These are phyloP conservation scores for Hypoxylon rickii DNA, from an alignment of 495 filamentous ascomycete species.

Conservation along the genomic window DNA sequence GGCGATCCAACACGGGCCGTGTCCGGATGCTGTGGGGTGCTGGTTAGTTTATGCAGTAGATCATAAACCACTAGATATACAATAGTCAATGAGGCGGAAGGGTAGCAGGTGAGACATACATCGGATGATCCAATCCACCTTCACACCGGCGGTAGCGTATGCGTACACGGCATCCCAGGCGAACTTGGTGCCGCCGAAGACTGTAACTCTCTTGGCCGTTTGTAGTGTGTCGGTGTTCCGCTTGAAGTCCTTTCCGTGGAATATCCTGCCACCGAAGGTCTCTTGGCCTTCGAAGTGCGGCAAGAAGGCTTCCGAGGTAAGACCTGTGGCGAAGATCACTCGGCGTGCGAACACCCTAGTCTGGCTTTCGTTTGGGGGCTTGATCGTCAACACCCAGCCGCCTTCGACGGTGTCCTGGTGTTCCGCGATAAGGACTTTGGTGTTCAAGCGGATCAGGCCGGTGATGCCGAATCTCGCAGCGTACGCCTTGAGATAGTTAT, in stretches of 20 bases:
- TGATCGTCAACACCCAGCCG: constrained; percentile 44
- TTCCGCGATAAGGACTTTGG: constrained; percentile 56
- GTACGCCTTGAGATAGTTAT: constrained; percentile 65
- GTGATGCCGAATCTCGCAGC: constrained; percentile 59
- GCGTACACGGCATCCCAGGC: constrained; percentile 74
- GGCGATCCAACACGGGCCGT: constrained; percentile 71
- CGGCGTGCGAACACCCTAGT: constrained; percentile 31
- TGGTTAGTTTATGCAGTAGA: constrained; percentile 9
- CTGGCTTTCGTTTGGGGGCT: constrained; percentile 13
- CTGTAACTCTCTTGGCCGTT: constrained; percentile 50
- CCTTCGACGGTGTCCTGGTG: constrained; percentile 42
- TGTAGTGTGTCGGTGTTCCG: constrained; percentile 36
- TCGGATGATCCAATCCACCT: constrained; percentile 80
- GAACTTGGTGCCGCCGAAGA: constrained; percentile 73
- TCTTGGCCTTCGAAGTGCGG: constrained; percentile 40
- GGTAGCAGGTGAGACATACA: constrained; percentile 35
- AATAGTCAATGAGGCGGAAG: too few species aligned
- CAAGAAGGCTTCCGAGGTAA: constrained; percentile 38
- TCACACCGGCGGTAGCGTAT: constrained; percentile 62
- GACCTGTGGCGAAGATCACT: constrained; percentile 37
- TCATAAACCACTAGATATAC: too few species aligned
- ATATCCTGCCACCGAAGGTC: constrained; percentile 53
- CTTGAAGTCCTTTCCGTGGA: constrained; percentile 63
- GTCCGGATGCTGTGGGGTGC: constrained; percentile 57
- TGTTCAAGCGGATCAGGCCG: constrained; percentile 55